Conservation (phyloP, 2,329 filamentous ascomycete species). For the Stagonosporopsis cucurbitacearum region DNA sequence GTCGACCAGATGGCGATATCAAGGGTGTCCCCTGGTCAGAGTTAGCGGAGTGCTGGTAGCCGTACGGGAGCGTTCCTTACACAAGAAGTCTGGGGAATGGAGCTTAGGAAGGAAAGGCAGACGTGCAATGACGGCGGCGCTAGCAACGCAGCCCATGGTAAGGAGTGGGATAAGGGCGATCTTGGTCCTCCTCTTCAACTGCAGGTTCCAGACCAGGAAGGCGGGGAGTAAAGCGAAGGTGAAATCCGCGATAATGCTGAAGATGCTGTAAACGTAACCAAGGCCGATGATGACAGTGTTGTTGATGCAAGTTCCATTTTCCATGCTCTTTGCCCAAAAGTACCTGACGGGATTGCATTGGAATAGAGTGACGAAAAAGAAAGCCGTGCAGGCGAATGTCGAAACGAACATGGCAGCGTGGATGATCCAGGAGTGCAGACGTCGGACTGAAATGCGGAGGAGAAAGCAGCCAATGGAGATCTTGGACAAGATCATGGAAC, state of each 20-base stretch:
- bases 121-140: conserved; percentile 43
- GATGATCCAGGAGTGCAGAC: conserved; percentile 47
- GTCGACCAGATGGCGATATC: conserved; percentile 48
- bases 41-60: conserved; percentile 5
- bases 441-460: conserved; percentile 40
- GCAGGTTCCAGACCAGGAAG: conserved; percentile 58
- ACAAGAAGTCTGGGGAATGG: conserved; percentile 43
- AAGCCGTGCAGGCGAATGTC: conserved; percentile 45
- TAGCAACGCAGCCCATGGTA: conserved; percentile 57
- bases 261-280: conserved; percentile 56
- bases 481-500: conserved; percentile 43
- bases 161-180: conserved; percentile 56
- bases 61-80: conserved; percentile 16
- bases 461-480: conserved; percentile 44
- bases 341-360: conserved; percentile 59
- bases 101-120: conserved; percentile 40
- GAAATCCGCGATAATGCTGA: conserved; percentile 58
- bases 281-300: conserved; percentile 49
- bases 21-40: conserved; percentile 34
- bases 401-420: conserved; percentile 47
- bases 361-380: conserved; percentile 58
- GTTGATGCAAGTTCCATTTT: conserved; percentile 52
- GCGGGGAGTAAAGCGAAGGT: conserved; percentile 59
- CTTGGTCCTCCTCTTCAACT: conserved; percentile 59
- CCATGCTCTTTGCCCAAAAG: conserved; percentile 54